Base-by-base conservation (phyloP, 1,284 basidiomycete genomes). In the Moesziomyces aphidis region DNA sequence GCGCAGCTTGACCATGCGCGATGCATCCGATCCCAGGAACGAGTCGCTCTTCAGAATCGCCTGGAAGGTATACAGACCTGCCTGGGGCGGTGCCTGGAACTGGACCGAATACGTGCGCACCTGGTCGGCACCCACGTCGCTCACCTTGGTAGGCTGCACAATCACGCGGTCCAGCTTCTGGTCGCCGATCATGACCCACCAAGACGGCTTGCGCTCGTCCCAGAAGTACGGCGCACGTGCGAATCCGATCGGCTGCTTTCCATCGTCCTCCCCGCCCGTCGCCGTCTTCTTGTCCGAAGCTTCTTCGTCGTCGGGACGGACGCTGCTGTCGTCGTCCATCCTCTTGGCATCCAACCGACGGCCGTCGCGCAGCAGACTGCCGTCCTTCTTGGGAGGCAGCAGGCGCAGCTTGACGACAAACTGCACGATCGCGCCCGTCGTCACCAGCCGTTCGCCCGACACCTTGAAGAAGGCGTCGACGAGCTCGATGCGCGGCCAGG, bases 1-100 rank as follows among this genome's bases (percentile, higher is more conserved):
- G 50, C 88, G 87, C 8, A 90, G 60, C 71, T 79, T 77, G 46
- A 84, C 73, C 61, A 72, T 66, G 53, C 76, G 63, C 17, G 24
- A 23, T 0, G 80, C 88, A 80, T 96, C 94, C 68, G 92, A 92
- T 7, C 93, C 94, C 8, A 97, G 36, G 83, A 92, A 93, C 1
- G 93, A 93, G 85, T 98, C 95, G 83, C 91, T 94, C 73, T 93
- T 87, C 55, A 97, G 86, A 78, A 93, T 90, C 0, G 93, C 88
- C 78, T 93, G 93, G 90, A 97, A 98, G 7, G 92, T 93, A 85
- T 95, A 95, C 55, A 93, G 81, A 17, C 94, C 94, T 1, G 91
- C 88, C 58, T 90, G 89, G 15, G 91, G 92, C 1, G 97, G 97
- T 0, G 94, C 95, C 85, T 97, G 95, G 89, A 99, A 97, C 81